Conservation (phyloP, 1,284 basidiomycete genomes). For the Boletellus dicymbophilus region DNA sequence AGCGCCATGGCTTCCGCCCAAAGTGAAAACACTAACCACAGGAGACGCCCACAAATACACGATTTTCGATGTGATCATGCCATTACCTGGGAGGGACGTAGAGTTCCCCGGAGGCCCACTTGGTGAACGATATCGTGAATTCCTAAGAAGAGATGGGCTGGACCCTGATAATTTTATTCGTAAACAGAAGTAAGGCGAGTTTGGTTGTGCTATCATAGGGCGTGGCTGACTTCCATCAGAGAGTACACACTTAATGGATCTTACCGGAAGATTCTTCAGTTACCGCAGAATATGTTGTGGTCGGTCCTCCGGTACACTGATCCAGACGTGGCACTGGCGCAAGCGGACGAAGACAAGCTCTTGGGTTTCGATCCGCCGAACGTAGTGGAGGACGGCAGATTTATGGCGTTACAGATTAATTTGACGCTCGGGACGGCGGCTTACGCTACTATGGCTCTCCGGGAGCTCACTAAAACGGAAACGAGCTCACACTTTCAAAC, state of each 20-base stretch:
- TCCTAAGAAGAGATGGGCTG: conserved; percentile 82
- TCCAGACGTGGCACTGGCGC: conserved; percentile 87
- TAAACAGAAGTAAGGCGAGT: conserved; percentile 74
- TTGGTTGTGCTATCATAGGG: background rate
- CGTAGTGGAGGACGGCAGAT: conserved; percentile 70
- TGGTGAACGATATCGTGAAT: conserved; percentile 81
- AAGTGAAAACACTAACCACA: conserved; percentile 76
- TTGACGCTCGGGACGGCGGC: conserved; percentile 84
- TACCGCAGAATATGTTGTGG: conserved; percentile 83
- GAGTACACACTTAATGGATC: conserved; percentile 93
- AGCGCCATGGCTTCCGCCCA: conserved; percentile 59
- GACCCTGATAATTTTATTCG: conserved; percentile 87
- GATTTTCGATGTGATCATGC: conserved; percentile 95
- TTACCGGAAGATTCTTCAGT: conserved; percentile 89
- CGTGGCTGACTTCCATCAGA: conserved; percentile 40
- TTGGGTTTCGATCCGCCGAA: conserved; percentile 77
- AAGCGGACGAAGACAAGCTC: conserved; percentile 93
- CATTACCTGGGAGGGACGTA: conserved; percentile 91
- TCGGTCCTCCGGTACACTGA: conserved; percentile 87
- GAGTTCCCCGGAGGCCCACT: conserved; percentile 84
- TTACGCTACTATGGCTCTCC: conserved; percentile 95
- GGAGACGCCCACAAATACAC: conserved; percentile 78
- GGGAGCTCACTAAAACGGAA: conserved; percentile 91
- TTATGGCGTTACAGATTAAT: conserved; percentile 82
- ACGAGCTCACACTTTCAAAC: conserved; percentile 89